Percentiles rank a stretch among this genome's conserved stretches.
Evolutionary conservation across 371 early-diverging fungal species (phyloP).

Genomic region (Rhizopus stolonifer): DNA sequence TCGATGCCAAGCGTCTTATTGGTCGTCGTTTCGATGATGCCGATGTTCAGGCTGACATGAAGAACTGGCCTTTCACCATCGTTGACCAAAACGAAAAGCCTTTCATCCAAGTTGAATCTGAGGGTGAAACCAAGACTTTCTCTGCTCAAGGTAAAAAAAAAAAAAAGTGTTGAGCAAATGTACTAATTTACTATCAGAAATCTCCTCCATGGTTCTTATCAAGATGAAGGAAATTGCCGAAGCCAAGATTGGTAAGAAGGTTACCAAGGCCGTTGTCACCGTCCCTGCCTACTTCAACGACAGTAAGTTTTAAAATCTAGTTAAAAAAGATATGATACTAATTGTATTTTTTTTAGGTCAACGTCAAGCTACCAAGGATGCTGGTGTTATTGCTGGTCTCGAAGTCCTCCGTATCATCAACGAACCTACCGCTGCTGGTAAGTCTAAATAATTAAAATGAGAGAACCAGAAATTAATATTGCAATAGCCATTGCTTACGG

Average conservation of each 20-base stretch:
- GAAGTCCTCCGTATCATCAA: slow-evolving; percentile 84
- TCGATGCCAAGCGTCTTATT: slow-evolving; percentile 91
- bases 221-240: slow-evolving; percentile 95
- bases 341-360: no score
- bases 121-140: slow-evolving; percentile 71
- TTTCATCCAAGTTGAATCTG: slow-evolving; percentile 75
- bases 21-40: slow-evolving; percentile 86
- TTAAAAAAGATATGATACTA: no score
- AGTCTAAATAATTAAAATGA: not conserved
- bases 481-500: slow-evolving; percentile 82
- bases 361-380: no score
- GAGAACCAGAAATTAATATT: not conserved
- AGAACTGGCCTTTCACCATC: slow-evolving; percentile 85
- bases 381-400: slow-evolving; percentile 75
- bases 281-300: slow-evolving; percentile 81
- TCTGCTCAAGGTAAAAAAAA: slow-evolving; percentile 74
- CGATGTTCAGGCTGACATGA: slow-evolving; percentile 78
- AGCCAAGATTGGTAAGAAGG: slow-evolving; percentile 75
- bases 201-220: slow-evolving; percentile 86
- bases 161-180: no score
- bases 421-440: slow-evolving; percentile 89
- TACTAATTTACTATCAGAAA: slow-evolving; percentile 46
- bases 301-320: slow-evolving; percentile 72
- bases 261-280: slow-evolving; percentile 82
- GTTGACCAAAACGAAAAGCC: slow-evolving; percentile 86